Base-by-base conservation (phyloP, 108 stramenopile species). In the Cafeteria roenbergensis region DNA sequence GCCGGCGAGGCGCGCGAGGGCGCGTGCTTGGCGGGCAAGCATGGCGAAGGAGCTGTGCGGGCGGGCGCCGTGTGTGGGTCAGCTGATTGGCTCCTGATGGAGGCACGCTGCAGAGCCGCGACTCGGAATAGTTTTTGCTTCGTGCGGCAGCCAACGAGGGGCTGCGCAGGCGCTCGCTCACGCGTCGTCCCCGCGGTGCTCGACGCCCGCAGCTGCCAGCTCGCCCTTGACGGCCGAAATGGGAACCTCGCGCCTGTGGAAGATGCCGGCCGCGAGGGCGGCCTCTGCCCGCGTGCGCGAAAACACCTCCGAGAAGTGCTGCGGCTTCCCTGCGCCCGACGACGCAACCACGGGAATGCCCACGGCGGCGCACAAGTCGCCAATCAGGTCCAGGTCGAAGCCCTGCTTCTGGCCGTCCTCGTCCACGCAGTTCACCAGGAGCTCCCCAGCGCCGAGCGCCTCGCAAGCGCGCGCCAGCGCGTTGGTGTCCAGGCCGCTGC, bases 351-450 rank as follows among this genome's bases (percentile, higher is more conserved):
- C 94, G 0, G 96, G 96, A 48, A 98, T 93, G 9, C 78, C 69
- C 21, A 98, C 93, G 14, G 91, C 90, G 1, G 54, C 69, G 34
- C 85, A 79, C n/a, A 98, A 90, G 3, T 92, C 90, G 31, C 74
- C 73, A 79, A 95, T 83, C 56, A 98, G 82, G 20, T 80, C 82
- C 30, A 88, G 66, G 69, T 98, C 96, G 68, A 83, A 98, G 20
- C 96, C 96, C 63, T 89, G 83, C 60, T 90, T 80, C 78, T 95
- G 92, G 38, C 96, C 96, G 78, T 98, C 96, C 85, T 88, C 91
- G 71, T 98, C 96, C 57, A 98, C 92, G 65, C 93, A 95, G 72
- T 98, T 98, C 51, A 98, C 72, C 85, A 98, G 90, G 34, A 98
- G 89, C 71, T 98, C 96, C 25, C 96, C 96, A 8, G 94, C 96